Base-by-base conservation (phyloP, 352 stramenopile species). In the Pythium insidiosum region DNA sequence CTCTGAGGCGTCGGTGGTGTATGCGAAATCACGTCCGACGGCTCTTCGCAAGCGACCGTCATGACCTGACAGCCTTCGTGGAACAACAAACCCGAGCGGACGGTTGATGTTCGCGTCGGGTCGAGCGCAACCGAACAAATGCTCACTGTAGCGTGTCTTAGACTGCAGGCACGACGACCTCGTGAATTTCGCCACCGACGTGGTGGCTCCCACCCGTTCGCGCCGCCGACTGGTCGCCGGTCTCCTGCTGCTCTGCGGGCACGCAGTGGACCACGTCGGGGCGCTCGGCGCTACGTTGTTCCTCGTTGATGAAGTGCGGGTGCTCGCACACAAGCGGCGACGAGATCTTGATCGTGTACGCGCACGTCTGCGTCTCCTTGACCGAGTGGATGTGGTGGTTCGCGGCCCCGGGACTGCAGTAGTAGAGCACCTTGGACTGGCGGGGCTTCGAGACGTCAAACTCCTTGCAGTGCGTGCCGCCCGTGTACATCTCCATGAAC, bases 301-400 rank as follows among this genome's bases (percentile, higher is more conserved):
- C 71, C 31, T 86, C 71, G 24, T 68, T 85, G 42, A 85, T 56
- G 48, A 92, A 92, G 38, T 92, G 73, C 43, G 80, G 80, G 52
- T 92, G 80, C 40, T 86, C 68, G 36, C 80, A 92, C 24, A 92
- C 56, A 38, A 72, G 61, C 0, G 80, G 72, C 6, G 75, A 69
- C 11, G 76, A 87, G 36, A 92, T 67, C 47, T 92, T 89, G 42
- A 92, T 63, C 42, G 75, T 76, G 53, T 92, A 92, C 34, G 48
- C 53, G 51, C 80, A 92, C n/a, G 80, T 92, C 57, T 88, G 73
- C 18, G 68, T 84, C 60, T 92, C 80, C 43, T 88, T 88, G 37
- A 89, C 67, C 2, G 59, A 62, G 18, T 89, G 38, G 38, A 92
- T 88, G 58, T 85, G 70, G 48, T 87, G 68, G 39, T 61, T 86